Evolutionary conservation across 225 moss, liverwort and hornwort species (phyloP).

Genomic region (Sphagnum tenellum): DNA sequence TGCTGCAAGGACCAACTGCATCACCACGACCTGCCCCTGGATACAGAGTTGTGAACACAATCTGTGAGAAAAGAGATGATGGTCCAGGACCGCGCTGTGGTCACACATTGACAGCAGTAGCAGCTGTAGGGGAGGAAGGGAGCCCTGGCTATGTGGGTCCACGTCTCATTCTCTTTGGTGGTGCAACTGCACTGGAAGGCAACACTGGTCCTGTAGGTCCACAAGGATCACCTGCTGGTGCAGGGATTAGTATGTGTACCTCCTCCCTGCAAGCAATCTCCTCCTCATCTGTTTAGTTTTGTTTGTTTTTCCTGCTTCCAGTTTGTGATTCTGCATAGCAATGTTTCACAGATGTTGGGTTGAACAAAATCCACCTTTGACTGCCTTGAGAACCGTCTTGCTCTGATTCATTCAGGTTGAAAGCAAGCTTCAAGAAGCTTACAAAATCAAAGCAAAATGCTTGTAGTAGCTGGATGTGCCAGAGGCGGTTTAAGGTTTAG

Average conservation of each 20-base stretch:
- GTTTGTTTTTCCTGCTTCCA: too few species aligned
- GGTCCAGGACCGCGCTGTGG: slow-evolving; percentile 83
- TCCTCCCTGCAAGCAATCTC: too few species aligned
- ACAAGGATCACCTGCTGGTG: slow-evolving; percentile 54
- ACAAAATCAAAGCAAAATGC: too few species aligned
- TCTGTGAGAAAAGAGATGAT: slow-evolving; percentile 71
- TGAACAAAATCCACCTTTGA: too few species aligned
- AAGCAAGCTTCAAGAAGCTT: too few species aligned
- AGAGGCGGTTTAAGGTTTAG: too few species aligned
- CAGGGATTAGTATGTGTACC: slow-evolving; percentile 61
- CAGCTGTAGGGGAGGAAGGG: slow-evolving; percentile 73
- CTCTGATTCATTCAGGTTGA: too few species aligned
- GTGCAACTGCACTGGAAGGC: slow-evolving; percentile 80
- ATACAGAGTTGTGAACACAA: slow-evolving; percentile 38
- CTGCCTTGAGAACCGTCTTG: too few species aligned
- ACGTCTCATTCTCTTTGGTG: slow-evolving; percentile 79
- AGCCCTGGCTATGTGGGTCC: slow-evolving; percentile 71
- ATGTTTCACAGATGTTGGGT: too few species aligned
- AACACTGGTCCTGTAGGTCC: slow-evolving; percentile 56
- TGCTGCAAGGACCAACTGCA: slow-evolving; percentile 9
- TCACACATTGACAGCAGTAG: slow-evolving; percentile 74
- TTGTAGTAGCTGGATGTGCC: too few species aligned
- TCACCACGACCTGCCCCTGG: slow-evolving; percentile 66
- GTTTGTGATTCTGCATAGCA: too few species aligned
- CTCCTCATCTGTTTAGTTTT: too few species aligned